Conservation (phyloP, 2,329 filamentous ascomycete species). For the Pseudogymnoascus sp. region DNA sequence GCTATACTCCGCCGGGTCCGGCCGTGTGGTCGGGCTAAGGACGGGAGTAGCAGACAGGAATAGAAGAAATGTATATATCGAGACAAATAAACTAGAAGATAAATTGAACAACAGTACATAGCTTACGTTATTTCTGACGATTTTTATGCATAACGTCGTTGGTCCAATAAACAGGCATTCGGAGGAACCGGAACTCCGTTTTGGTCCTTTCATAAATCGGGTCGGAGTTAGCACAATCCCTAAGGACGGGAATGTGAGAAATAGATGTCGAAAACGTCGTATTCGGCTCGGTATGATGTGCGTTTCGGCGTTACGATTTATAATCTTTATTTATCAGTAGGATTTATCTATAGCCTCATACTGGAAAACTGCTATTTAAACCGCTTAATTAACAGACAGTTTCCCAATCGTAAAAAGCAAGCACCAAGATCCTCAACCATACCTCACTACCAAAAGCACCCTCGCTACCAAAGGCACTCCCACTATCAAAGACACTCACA, state of each 20-base stretch:
- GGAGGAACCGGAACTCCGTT: neutral
- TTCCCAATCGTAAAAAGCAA: neutral
- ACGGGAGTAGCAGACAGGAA: neutral
- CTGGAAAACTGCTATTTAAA: neutral
- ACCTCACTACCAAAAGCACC: neutral
- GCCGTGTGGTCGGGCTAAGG: constrained; percentile 17
- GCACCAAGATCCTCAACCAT: neutral
- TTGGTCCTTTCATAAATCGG: neutral
- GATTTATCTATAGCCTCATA: neutral
- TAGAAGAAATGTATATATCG: neutral
- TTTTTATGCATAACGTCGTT: neutral
- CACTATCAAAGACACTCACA: neutral
- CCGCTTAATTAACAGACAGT: neutral
- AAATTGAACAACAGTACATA: neutral
- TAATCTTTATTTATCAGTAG: neutral
- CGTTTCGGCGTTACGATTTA: neutral
- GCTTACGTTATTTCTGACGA: neutral
- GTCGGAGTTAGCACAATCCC: neutral
- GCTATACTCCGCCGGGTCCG: constrained; percentile 20
- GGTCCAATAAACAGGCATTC: neutral
- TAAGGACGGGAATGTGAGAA: neutral
- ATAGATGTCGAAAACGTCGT: too few relatives aligned
- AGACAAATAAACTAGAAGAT: neutral
- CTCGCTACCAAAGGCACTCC: too few relatives aligned
- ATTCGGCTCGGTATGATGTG: neutral